Evolutionary conservation across 2,329 filamentous ascomycete genomes (phyloP), one percentile per base, ranked within the genome.

Genomic region (Trichoderma sp.): DNA sequence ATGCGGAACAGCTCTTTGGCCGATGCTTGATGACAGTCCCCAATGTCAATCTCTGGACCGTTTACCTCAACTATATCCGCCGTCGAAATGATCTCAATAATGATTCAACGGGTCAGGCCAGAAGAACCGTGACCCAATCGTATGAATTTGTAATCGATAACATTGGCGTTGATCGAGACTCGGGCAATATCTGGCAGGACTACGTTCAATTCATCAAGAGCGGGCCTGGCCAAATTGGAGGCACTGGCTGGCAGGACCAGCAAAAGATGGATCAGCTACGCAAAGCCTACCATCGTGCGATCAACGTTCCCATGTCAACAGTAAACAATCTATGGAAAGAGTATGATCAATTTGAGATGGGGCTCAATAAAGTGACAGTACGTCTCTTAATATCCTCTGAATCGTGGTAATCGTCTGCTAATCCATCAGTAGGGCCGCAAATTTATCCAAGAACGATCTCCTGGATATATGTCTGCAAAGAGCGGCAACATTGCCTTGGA

Each of bases 211-310:
- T 99, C 79, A 89, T 98, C 81, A 95, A 94, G 79, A 93, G 90
- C 51, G 93, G 92, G 0, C 96, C 96, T 1, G 96, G 96, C 6
- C 90, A 90, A 72, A 89, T 96, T 72, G 95, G 95, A 30, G 96
- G 95, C 57, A 91, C 87, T 72, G 91, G 89, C 72, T 99, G 96
- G 97, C 95, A 98, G 81, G 96, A 98, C 79, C 93, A 95, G 82
- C 96, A 98, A 80, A 99, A 99, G 86, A 97, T 97, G 92, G 96
- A 99, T 77, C 86, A 93, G 76, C 83, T 99, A 66, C 91, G 96
- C 73, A 97, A 97, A 80, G 93, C 93, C 0, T 99, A 98, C 80
- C 95, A 98, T 77, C 92, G 92, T 68, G 95, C 95, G 15, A 93
- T 98, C 72, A 91, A 90, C 75, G 89, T 98, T 51, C 97, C 97